phyloP scores from a whole-genome alignment of 768 basidiomycete genomes.

The Candolleomyces efflorescens region DNA sequence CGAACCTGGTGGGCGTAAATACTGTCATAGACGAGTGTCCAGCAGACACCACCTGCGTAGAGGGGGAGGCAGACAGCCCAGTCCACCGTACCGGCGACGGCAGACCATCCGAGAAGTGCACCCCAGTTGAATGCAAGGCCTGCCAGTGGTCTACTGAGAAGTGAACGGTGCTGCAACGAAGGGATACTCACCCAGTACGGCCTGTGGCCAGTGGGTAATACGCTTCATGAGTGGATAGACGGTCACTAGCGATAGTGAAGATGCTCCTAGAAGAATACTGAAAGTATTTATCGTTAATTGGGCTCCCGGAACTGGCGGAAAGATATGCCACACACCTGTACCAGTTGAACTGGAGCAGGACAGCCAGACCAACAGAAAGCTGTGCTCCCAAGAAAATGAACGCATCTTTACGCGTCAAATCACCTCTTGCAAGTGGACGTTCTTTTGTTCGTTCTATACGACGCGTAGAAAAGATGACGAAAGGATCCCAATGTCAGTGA shows the following conservation, averaged over 20 bases:
- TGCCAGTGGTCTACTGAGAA: conserved; percentile 28
- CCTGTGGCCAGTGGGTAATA: conserved; percentile 95
- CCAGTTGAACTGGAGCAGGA: conserved; percentile 89
- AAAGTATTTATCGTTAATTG: neutral
- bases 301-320: neutral
- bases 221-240: conserved; percentile 98
- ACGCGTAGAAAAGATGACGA: neutral
- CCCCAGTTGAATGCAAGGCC: conserved; percentile 99
- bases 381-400: conserved; percentile 79
- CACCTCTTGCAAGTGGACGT: conserved; percentile 85
- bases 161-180: neutral
- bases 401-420: conserved; percentile 72
- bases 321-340: conserved; percentile 67
- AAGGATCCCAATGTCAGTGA: neutral
- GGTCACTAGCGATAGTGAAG: conserved; percentile 82
- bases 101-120: conserved; percentile 92
- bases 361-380: conserved; percentile 75
- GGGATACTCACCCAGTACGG: conserved; percentile 70
- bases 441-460: conserved; percentile 72
- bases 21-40: conserved; percentile 96
- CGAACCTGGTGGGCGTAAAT: conserved; percentile 94
- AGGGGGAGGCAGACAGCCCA: conserved; percentile 84
- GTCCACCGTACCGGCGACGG: conserved; percentile 74
- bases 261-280: conserved; percentile 89
- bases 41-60: conserved; percentile 85